Percentiles rank a stretch among this genome's conserved stretches.
These are phyloP conservation scores for Wallacemonas sp. DNA, from an alignment of 208 protist species.

Conservation along the genomic window DNA sequence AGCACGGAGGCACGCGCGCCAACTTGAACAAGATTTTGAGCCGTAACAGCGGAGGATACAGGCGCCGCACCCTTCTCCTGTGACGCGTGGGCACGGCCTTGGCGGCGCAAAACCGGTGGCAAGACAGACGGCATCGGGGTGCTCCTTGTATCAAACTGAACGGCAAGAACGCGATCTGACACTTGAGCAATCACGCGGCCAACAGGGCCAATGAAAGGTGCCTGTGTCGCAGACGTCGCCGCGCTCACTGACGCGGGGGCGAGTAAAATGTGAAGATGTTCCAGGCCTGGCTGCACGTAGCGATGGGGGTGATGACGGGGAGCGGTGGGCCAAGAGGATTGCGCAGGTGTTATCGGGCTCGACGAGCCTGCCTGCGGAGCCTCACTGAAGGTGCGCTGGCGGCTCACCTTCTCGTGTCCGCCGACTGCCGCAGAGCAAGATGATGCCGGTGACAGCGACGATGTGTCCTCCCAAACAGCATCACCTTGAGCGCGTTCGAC, in stretches of 20 bases:
- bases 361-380: neutral
- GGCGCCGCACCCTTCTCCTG: no score
- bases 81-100: no score
- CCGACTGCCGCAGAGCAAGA: neutral
- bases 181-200: constrained; percentile 81
- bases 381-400: neutral
- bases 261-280: neutral
- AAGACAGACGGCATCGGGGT: neutral
- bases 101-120: neutral
- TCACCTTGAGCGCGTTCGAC: no score
- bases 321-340: neutral
- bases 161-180: constrained; percentile 68
- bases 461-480: no score
- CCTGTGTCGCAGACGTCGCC: neutral
- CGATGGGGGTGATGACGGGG: neutral
- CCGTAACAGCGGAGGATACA: no score
- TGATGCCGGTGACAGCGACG: neutral
- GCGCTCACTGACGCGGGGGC: neutral
- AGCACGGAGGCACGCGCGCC: constrained; percentile 54
- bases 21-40: constrained; percentile 26
- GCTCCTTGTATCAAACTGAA: constrained; percentile 36
- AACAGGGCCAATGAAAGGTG: constrained; percentile 4
- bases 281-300: constrained; percentile 11
- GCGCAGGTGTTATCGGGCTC: neutral
- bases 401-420: neutral